phyloP scores from a whole-genome alignment of 805 yeast species.

The Kuraishia cidri region DNA sequence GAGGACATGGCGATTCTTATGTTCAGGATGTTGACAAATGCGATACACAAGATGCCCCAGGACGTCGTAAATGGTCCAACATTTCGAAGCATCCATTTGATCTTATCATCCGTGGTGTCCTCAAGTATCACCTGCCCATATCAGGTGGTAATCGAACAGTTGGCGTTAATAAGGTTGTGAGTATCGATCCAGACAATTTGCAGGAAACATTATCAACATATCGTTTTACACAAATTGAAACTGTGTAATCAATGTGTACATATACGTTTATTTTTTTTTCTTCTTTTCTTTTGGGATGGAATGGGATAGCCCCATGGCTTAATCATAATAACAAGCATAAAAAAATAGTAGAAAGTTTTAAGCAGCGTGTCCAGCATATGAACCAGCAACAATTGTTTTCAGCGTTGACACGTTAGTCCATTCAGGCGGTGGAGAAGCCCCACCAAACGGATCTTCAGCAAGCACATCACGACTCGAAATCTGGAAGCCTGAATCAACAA shows the following conservation, averaged over 20 bases:
- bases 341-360: too few species aligned
- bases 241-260: too few species aligned
- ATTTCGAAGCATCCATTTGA: slow-evolving; percentile 80
- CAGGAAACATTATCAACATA: too few species aligned
- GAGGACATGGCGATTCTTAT: not conserved
- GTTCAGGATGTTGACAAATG: not conserved
- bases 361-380: slow-evolving; percentile 17
- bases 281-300: too few species aligned
- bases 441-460: too few species aligned
- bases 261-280: too few species aligned
- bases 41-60: slow-evolving; percentile 2
- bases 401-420: slow-evolving; percentile 30
- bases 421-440: too few species aligned
- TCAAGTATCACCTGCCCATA: slow-evolving; percentile 71
- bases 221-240: too few species aligned
- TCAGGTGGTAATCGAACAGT: slow-evolving; percentile 42
- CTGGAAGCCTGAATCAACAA: slow-evolving; percentile 16
- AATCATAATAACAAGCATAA: too few species aligned
- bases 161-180: slow-evolving; percentile 48
- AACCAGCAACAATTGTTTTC: slow-evolving; percentile 40
- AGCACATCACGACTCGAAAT: too few species aligned
- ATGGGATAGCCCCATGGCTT: too few species aligned
- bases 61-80: slow-evolving; percentile 54
- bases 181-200: slow-evolving; percentile 40
- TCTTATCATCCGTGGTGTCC: slow-evolving; percentile 71